These are phyloP conservation scores for Grosmannia serpens DNA, from an alignment of 2,329 filamentous ascomycete species.

Conservation along the genomic window DNA sequence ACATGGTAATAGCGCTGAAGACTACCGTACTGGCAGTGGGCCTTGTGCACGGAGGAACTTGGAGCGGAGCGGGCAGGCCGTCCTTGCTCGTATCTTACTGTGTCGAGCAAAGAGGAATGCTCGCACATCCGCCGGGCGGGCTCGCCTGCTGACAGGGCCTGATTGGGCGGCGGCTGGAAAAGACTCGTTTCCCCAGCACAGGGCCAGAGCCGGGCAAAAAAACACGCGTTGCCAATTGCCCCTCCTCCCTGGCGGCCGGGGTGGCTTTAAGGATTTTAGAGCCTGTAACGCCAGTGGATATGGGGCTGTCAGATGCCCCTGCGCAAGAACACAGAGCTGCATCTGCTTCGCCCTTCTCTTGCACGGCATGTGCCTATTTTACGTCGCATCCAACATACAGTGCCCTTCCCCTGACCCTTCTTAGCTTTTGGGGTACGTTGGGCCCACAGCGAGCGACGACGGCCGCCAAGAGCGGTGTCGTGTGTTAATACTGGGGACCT, in stretches of 20 bases:
- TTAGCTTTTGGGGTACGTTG: not conserved
- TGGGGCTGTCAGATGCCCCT: constrained; percentile 3
- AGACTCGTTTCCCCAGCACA: not conserved
- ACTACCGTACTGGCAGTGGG: not conserved
- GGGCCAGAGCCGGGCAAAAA: not conserved
- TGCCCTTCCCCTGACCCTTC: too few relatives aligned
- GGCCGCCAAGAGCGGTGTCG: too few relatives aligned
- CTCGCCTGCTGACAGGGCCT: not conserved
- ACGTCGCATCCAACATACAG: too few relatives aligned
- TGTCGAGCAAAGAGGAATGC: not conserved
- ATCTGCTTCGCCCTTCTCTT: not conserved
- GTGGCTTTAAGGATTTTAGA: not conserved
- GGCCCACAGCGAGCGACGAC: too few relatives aligned
- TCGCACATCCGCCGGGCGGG: not conserved
- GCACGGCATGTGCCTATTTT: too few relatives aligned
- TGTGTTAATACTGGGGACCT: too few relatives aligned
- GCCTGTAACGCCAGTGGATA: not conserved
- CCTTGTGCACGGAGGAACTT: not conserved
- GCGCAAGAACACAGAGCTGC: too few relatives aligned
- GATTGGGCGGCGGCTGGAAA: not conserved
- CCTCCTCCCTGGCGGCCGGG: not conserved
- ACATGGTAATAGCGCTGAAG: not conserved
- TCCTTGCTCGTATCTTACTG: too few relatives aligned
- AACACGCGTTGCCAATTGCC: not conserved
- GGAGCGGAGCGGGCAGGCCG: not conserved